Conservation (phyloP, 495 filamentous ascomycete genomes). For the Aspergillus sclerotiicarbonarius region DNA sequence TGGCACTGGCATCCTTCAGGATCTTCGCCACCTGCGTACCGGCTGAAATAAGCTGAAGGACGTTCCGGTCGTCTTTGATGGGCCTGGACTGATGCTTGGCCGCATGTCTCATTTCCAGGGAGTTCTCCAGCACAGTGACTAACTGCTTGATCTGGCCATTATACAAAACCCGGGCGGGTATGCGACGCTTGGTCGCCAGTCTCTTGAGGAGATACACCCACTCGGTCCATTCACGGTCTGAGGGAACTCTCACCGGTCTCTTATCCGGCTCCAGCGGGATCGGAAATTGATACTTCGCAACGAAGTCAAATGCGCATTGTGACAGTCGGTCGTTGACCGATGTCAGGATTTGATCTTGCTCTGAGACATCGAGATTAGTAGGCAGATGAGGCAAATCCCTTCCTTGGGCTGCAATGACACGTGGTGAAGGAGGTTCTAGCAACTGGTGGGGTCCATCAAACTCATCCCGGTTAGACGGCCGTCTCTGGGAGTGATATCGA, state of each 20-base stretch:
- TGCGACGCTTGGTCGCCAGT: conserved; percentile 78
- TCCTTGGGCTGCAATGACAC: conserved; percentile 69
- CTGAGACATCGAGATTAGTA: conserved; percentile 75
- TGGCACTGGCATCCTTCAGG: conserved; percentile 74
- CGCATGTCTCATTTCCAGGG: conserved; percentile 79
- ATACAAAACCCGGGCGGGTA: conserved; percentile 78
- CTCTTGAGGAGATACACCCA: conserved; percentile 88
- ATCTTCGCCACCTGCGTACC: conserved; percentile 86
- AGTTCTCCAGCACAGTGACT: conserved; percentile 78
- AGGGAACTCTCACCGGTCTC: conserved; percentile 72
- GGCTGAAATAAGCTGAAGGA: conserved; percentile 80
- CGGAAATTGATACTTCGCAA: conserved; percentile 86
- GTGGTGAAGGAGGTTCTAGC: conserved; percentile 62
- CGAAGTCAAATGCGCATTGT: conserved; percentile 83
- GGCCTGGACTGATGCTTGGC: conserved; percentile 80
- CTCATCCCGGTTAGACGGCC: conserved; percentile 80
- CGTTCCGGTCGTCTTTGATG: conserved; percentile 85
- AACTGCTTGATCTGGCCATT: conserved; percentile 88
- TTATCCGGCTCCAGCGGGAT: conserved; percentile 79
- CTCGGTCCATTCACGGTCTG: conserved; percentile 87
- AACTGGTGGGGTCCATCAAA: conserved; percentile 85
- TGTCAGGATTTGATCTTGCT: conserved; percentile 77
- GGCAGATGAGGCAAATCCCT: conserved; percentile 77
- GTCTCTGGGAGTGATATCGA: conserved; percentile 62
- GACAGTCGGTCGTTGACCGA: conserved; percentile 81